These are phyloP conservation scores for Exidia glandulosa DNA, from an alignment of 768 basidiomycete genomes.

Conservation along the genomic window DNA sequence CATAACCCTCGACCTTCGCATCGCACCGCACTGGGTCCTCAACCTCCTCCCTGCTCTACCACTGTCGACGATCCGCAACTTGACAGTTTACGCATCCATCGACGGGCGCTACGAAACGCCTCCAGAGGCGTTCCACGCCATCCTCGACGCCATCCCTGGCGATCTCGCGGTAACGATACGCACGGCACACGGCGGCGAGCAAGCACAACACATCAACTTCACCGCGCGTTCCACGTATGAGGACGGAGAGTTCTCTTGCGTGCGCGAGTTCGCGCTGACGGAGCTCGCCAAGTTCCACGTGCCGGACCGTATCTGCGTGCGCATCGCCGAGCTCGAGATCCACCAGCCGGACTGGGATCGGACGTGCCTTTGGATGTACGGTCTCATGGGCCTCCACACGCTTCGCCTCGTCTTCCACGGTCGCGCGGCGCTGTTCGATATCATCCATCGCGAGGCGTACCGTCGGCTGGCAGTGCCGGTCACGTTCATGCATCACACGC, in stretches of 20 bases:
- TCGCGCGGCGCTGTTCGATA: neutral
- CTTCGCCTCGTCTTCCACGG: neutral
- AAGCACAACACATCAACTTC: neutral
- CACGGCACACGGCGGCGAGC: neutral
- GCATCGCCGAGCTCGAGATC: neutral
- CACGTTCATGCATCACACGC: neutral
- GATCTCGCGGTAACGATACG: neutral
- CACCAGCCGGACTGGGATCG: neutral
- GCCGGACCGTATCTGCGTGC: neutral
- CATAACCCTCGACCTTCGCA: neutral
- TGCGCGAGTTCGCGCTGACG: neutral
- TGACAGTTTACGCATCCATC: neutral
- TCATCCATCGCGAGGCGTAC: neutral
- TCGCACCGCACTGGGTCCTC: neutral
- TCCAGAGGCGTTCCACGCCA: neutral
- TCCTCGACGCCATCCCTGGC: neutral
- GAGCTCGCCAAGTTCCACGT: neutral
- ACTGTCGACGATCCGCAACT: neutral
- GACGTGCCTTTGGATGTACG: neutral
- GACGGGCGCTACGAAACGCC: neutral
- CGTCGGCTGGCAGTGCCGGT: neutral
- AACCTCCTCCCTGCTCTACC: neutral
- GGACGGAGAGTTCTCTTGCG: neutral
- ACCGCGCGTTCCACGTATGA: neutral
- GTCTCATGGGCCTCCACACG: neutral